phyloP scores from a whole-genome alignment of 495 filamentous ascomycete species.

The Hyaloscypha bicolor region DNA sequence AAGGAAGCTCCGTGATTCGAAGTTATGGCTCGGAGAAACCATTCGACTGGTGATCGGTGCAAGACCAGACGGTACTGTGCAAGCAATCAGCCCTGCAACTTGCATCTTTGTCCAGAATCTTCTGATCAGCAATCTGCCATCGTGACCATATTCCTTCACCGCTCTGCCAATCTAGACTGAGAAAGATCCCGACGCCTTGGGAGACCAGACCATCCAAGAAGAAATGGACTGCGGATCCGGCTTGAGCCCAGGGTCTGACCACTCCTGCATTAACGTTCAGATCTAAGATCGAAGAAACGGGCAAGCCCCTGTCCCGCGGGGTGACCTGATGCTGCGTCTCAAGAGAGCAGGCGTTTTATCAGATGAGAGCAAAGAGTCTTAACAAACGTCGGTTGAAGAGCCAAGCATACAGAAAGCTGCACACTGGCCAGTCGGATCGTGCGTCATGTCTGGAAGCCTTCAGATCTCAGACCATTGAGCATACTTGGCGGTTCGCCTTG shows the following conservation, averaged over 20 bases:
- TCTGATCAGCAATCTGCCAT: slow-evolving; percentile 14
- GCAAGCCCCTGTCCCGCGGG: background rate
- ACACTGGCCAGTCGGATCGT: slow-evolving; percentile 20
- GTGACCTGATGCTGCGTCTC: slow-evolving; percentile 10
- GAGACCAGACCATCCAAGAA: background rate
- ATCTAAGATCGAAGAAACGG: slow-evolving; percentile 1
- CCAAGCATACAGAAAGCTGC: background rate
- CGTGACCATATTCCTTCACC: slow-evolving; percentile 27
- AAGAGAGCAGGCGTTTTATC: slow-evolving; percentile 5
- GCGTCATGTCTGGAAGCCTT: slow-evolving; percentile 18
- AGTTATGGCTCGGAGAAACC: slow-evolving; percentile 18
- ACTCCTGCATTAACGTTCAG: slow-evolving; percentile 9
- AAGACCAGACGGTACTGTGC: background rate
- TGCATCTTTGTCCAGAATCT: slow-evolving; percentile 14
- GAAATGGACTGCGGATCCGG: slow-evolving; percentile 2
- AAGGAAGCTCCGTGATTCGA: slow-evolving; percentile 33
- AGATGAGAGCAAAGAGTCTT: slow-evolving; percentile 5
- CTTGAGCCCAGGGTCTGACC: slow-evolving; percentile 9
- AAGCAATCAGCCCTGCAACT: slow-evolving; percentile 31
- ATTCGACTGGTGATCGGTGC: slow-evolving; percentile 13
- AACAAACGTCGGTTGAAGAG: background rate
- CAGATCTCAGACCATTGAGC: slow-evolving; percentile 11
- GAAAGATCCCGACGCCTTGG: slow-evolving; percentile 23
- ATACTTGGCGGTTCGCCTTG: background rate
- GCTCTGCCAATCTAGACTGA: slow-evolving; percentile 25